phyloP scores from a whole-genome alignment of 2,329 filamentous ascomycete species.

The Mycocentrospora acerina region DNA sequence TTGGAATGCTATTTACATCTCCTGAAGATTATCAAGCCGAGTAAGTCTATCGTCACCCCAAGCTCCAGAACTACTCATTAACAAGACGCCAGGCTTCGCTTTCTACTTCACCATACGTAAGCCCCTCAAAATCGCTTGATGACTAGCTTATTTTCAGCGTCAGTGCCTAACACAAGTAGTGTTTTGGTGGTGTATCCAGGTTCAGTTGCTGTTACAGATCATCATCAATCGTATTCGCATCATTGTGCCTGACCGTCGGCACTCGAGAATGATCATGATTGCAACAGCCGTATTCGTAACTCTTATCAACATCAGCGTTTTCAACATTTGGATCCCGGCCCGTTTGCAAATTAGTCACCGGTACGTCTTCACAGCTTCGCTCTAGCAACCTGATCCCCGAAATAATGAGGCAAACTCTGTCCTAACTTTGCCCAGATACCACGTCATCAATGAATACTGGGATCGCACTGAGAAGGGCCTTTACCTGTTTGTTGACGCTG shows the following conservation, averaged over 20 bases:
- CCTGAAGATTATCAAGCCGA: constrained; percentile 35
- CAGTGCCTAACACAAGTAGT: constrained; percentile 18
- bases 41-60: constrained; percentile 15
- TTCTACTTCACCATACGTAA: constrained; percentile 37
- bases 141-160: too few species aligned
- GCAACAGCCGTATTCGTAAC: constrained; percentile 41
- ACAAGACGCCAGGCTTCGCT: constrained; percentile 27
- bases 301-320: constrained; percentile 40
- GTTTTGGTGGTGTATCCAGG: constrained; percentile 43
- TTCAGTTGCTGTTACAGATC: constrained; percentile 43
- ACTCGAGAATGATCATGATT: constrained; percentile 39
- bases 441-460: constrained; percentile 42
- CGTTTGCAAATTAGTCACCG: constrained; percentile 33
- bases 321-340: constrained; percentile 46
- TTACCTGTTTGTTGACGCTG: constrained; percentile 40
- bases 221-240: constrained; percentile 45
- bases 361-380: constrained; percentile 10
- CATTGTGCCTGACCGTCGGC: constrained; percentile 35
- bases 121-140: too few species aligned
- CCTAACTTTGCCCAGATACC: constrained; percentile 22
- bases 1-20: constrained; percentile 43
- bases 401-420: too few species aligned
- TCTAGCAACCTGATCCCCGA: not conserved
- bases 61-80: not conserved
- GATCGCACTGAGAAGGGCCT: constrained; percentile 43